Evolutionary conservation across 306 rosid genomes (phyloP).

Genomic region (Luffa aegyptiaca): DNA sequence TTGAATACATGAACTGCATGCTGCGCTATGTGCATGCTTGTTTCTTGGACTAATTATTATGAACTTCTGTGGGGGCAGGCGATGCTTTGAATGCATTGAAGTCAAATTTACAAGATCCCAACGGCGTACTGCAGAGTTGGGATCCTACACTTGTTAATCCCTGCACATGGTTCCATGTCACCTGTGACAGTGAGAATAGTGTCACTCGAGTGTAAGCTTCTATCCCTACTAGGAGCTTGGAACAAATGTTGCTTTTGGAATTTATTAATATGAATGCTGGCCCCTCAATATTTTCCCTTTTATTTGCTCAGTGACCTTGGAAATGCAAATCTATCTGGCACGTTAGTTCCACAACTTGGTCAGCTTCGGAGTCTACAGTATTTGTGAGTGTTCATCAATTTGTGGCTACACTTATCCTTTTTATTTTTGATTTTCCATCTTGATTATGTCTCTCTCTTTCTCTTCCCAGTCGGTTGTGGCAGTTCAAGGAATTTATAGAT

Average conservation of each 20-base stretch:
- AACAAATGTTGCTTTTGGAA: background rate
- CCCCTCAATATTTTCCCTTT: background rate
- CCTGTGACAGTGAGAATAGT: constrained; percentile 64
- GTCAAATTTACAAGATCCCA: constrained; percentile 68
- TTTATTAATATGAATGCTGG: background rate
- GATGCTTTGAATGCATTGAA: constrained; percentile 86
- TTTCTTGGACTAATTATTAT: background rate
- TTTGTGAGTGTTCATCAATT: constrained; percentile 46
- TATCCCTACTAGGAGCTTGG: background rate
- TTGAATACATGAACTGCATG: background rate
- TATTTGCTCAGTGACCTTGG: constrained; percentile 71
- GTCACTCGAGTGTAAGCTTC: constrained; percentile 94
- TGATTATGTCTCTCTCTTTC: background rate
- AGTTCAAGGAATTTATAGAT: background rate
- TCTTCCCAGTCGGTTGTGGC: background rate
- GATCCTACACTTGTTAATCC: constrained; percentile 90
- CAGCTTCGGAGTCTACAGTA: constrained; percentile 64
- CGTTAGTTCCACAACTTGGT: constrained; percentile 68
- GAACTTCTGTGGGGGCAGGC: constrained; percentile 29
- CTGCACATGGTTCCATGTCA: constrained; percentile 93
- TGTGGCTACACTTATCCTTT: background rate
- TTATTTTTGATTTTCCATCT: background rate
- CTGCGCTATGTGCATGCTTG: background rate
- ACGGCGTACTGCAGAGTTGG: constrained; percentile 87
- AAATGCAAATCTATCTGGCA: constrained; percentile 82